Evolutionary conservation across 1,284 basidiomycete species (phyloP), one percentile per base, ranked within the genome.

Genomic region (Clitocybe nebularis): DNA sequence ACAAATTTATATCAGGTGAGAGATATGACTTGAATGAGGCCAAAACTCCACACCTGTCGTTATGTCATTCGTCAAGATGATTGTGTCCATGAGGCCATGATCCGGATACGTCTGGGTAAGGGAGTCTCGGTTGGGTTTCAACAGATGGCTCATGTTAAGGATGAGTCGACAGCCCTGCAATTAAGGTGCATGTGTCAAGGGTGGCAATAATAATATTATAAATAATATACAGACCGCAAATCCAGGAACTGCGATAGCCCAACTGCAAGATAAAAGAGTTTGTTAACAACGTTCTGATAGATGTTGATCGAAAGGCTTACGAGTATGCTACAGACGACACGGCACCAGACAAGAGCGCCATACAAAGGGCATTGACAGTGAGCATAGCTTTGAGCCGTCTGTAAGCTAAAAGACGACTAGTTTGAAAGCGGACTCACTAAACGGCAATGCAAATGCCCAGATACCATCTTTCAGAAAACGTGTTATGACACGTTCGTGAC

Each of bases 371-470:
- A 32, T 57, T 58, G 9, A 55, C 16, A 10, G 43, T 36, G 8
- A 53, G 46, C 32, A 46, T 49, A n/a, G 49, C 55, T 60, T 20
- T 9, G 17, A 45, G 22, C 6, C 11, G 2, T 10, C 20, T 19
- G 10, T 13, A 23, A 20, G 4, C 6, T 14, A 14, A 29, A 17
- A 14, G 23, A 20, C 9, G 11, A 11, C 25, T 23, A 13, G 4
- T 8, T 5, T 17, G 9, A 17, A 26, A 24, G 30, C 10, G 24
- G 16, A 45, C 51, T 22, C 36, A 57, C 57, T 20, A 29, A 56
- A 56, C 17, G 56, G 56, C 8, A 58, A 44, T 6, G 49, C 53
- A 49, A 58, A 59, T 9, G 55, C 58, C 56, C 58, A 59, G 37
- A 58, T 52, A 6, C 56, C 56, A 42, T 59, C 53, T 36, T 47